Percentiles rank a stretch among this genome's conserved stretches.
These are phyloP conservation scores for Lactifluus subvellereus DNA, from an alignment of 768 basidiomycete genomes.

Conservation along the genomic window DNA sequence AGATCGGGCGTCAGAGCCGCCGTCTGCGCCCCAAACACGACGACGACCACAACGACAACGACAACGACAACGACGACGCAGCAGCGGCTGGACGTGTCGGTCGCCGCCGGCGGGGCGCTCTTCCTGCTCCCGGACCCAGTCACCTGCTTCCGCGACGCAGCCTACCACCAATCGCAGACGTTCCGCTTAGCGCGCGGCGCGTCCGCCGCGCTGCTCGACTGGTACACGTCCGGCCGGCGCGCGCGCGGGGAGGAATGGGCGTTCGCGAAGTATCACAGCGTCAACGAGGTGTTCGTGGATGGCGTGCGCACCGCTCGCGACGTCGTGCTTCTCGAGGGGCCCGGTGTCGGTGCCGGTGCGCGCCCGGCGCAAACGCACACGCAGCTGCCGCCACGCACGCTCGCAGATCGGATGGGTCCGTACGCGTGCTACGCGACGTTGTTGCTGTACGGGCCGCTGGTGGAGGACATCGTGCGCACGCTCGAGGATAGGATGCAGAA, in stretches of 20 bases:
- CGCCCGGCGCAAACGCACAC: not conserved
- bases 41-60: not conserved
- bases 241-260: conserved; percentile 84
- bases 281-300: conserved; percentile 74
- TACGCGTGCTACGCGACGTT: conserved; percentile 90
- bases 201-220: conserved; percentile 77
- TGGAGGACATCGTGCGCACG: conserved; percentile 41
- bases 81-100: conserved; percentile 55
- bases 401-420: conserved; percentile 60
- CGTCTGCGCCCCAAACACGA: conserved; percentile 16
- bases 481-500: conserved; percentile 46
- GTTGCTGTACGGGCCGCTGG: conserved; percentile 67
- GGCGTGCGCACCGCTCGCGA: conserved; percentile 69
- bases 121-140: conserved; percentile 90
- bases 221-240: conserved; percentile 86
- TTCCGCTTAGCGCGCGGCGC: conserved; percentile 59
- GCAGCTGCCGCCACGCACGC: conserved; percentile 38
- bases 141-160: conserved; percentile 81
- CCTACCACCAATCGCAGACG: conserved; percentile 78
- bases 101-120: conserved; percentile 51
- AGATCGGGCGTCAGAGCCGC: conserved; percentile 58
- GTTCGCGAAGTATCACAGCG: conserved; percentile 77
- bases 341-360: not conserved
- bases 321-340: conserved; percentile 60
- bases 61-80: conserved; percentile 37